These are phyloP conservation scores for Fraxinus paxiana DNA, from an alignment of 305 asterid genomes.

Conservation along the genomic window DNA sequence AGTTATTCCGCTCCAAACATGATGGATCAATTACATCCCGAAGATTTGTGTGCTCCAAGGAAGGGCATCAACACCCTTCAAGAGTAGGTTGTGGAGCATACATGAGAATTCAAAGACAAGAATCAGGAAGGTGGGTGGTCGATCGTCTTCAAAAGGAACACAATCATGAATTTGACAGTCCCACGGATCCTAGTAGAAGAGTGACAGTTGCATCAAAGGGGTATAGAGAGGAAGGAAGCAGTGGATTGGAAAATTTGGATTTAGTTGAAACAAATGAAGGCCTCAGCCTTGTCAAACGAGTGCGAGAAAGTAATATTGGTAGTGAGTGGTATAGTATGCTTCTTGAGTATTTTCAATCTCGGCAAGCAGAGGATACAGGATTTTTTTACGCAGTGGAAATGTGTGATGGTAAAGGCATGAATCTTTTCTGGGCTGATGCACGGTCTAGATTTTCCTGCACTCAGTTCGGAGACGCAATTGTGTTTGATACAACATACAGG, in stretches of 20 bases:
- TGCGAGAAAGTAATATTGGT: constrained; percentile 47
- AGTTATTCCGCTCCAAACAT: constrained; percentile 80
- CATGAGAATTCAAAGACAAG: constrained; percentile 94
- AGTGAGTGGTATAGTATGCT: constrained; percentile 66
- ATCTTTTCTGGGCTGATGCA: constrained; percentile 80
- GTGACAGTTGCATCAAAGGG: constrained; percentile 55
- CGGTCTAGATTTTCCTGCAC: constrained; percentile 77
- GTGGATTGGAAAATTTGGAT: constrained; percentile 72
- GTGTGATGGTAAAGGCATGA: constrained; percentile 66
- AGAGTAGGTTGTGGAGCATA: constrained; percentile 94
- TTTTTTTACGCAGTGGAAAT: constrained; percentile 78
- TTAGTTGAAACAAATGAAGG: constrained; percentile 76
- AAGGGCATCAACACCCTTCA: constrained; percentile 96
- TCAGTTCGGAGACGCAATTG: constrained; percentile 84
- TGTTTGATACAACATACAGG: constrained; percentile 74
- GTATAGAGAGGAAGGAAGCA: constrained; percentile 62
- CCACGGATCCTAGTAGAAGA: constrained; percentile 42
- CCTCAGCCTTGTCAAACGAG: constrained; percentile 67
- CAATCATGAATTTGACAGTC: constrained; percentile 57
- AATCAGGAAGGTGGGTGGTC: constrained; percentile 72
- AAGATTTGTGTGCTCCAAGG: constrained; percentile 94
- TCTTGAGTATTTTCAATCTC: constrained; percentile 80
- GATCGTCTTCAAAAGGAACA: constrained; percentile 84
- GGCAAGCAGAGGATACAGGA: constrained; percentile 82
- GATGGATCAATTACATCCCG: constrained; percentile 95